phyloP scores from a whole-genome alignment of 176 grass and related monocot genomes.

The Phragmites australis region DNA sequence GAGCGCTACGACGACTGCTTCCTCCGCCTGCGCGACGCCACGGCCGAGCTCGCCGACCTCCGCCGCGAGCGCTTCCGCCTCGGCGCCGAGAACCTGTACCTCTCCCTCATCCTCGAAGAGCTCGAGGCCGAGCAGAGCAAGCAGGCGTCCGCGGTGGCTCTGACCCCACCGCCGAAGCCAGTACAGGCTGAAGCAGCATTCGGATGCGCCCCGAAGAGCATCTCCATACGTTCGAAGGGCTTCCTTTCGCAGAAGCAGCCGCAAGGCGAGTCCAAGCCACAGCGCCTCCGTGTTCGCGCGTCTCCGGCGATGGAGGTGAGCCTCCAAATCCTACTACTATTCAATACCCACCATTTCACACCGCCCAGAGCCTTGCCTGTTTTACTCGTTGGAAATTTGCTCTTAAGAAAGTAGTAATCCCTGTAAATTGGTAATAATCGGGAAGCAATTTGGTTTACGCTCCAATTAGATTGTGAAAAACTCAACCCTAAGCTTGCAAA shows the following conservation, averaged over 20 bases:
- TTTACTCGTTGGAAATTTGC: constrained; percentile 13
- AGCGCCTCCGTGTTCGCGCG: constrained; percentile 50
- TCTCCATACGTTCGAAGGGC: constrained; percentile 57
- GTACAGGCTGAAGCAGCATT: constrained; percentile 37
- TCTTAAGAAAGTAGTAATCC: background rate
- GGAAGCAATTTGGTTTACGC: constrained; percentile 4
- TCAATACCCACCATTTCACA: background rate
- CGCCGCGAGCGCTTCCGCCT: constrained; percentile 57
- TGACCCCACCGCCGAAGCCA: constrained; percentile 26
- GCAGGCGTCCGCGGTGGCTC: constrained; percentile 21
- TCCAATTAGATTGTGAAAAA: constrained; percentile 17
- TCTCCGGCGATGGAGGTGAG: constrained; percentile 41
- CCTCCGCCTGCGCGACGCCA: constrained; percentile 42
- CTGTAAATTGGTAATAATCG: background rate
- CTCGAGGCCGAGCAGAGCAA: constrained; percentile 52
- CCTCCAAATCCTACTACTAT: constrained; percentile 6
- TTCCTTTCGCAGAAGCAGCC: constrained; percentile 42
- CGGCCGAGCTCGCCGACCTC: constrained; percentile 52
- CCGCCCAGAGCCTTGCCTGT: background rate
- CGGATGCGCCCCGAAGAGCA: constrained; percentile 55
- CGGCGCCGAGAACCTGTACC: constrained; percentile 52
- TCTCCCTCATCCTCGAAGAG: constrained; percentile 55
- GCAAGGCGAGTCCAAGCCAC: constrained; percentile 35
- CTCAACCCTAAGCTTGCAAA: background rate
- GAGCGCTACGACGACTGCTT: constrained; percentile 73